Evolutionary conservation across 768 basidiomycete genomes (phyloP).

Genomic region (Lentinus tigrinus): DNA sequence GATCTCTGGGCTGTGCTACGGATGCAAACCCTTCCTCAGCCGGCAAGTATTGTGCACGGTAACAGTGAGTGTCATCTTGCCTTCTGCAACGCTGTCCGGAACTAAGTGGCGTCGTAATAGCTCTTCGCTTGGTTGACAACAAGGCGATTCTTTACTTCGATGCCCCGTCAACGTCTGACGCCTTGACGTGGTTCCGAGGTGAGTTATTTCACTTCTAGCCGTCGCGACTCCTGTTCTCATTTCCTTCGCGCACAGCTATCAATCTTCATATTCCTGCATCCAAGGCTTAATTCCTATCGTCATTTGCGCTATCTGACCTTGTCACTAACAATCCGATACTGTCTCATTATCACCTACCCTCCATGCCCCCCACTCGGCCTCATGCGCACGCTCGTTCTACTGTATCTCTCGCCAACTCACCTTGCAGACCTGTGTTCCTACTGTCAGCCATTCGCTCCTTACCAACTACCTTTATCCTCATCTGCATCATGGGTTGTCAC

Average conservation of each 20-base stretch:
- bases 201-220: constrained; percentile 13
- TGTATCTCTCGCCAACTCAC: constrained; percentile 16
- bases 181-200: constrained; percentile 91
- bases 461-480: constrained; percentile 10
- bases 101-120: constrained; percentile 35
- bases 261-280: constrained; percentile 86
- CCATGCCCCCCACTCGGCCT: constrained; percentile 10
- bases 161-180: constrained; percentile 79
- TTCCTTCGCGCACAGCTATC: constrained; percentile 53
- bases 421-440: constrained; percentile 17
- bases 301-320: background rate
- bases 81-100: background rate
- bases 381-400: constrained; percentile 19
- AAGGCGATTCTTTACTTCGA: constrained; percentile 91
- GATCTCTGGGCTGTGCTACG: constrained; percentile 97
- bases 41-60: constrained; percentile 86
- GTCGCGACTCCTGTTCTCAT: constrained; percentile 6
- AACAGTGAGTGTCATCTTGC: constrained; percentile 51
- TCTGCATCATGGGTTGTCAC: constrained; percentile 18
- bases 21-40: constrained; percentile 91
- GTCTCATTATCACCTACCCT: constrained; percentile 11
- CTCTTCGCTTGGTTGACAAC: constrained; percentile 86
- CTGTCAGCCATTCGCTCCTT: constrained; percentile 17
- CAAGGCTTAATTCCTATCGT: constrained; percentile 52
- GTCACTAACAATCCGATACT: constrained; percentile 15